phyloP scores from a whole-genome alignment of 2,329 filamentous ascomycete genomes.

The Hypoxylon rubiginosum region DNA sequence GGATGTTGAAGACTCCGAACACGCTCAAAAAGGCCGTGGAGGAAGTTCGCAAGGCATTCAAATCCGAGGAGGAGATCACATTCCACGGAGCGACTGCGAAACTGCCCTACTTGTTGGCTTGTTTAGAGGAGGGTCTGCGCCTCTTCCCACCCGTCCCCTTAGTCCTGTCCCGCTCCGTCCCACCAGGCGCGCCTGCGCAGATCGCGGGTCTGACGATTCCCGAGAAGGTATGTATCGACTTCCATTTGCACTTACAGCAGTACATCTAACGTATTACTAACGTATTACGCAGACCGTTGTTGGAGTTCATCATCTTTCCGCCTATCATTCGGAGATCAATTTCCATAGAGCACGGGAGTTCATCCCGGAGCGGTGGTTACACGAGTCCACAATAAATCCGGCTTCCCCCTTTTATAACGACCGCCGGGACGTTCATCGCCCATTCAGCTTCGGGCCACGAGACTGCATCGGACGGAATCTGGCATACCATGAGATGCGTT shows the following conservation, averaged over 20 bases:
- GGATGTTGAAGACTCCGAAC: conserved; percentile 51
- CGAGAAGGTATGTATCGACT: conserved; percentile 36
- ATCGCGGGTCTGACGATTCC: conserved; percentile 45
- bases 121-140: conserved; percentile 45
- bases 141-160: conserved; percentile 47
- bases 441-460: conserved; percentile 45
- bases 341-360: conserved; percentile 45
- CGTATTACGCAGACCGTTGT: conserved; percentile 41
- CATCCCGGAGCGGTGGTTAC: conserved; percentile 47
- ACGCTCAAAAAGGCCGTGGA: conserved; percentile 44
- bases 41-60: conserved; percentile 63
- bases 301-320: conserved; percentile 46
- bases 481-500: conserved; percentile 48
- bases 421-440: conserved; percentile 45
- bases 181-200: conserved; percentile 39
- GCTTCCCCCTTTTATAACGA: conserved; percentile 47
- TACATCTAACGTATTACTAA: conserved; percentile 28
- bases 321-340: conserved; percentile 45
- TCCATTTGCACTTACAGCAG: too few relatives aligned
- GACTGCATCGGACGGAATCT: conserved; percentile 46
- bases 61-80: conserved; percentile 60
- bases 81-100: conserved; percentile 53
- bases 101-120: conserved; percentile 46
- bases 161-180: conserved; percentile 41
- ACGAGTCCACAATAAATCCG: conserved; percentile 39